phyloP scores from a whole-genome alignment of 495 filamentous ascomycete species.

The Aspergillus bridgeri region DNA sequence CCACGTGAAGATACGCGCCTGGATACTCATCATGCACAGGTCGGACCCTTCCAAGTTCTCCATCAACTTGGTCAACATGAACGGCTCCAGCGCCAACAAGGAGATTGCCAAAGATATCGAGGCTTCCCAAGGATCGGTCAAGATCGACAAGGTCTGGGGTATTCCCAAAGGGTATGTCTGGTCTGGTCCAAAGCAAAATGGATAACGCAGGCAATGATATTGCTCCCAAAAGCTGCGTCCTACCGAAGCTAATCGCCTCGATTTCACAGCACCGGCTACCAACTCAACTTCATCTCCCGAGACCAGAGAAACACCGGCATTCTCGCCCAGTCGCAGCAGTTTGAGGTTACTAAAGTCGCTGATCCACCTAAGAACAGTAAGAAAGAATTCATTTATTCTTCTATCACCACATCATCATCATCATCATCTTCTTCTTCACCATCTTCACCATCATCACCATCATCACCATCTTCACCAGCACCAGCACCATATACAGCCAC shows the following conservation, averaged over 20 bases:
- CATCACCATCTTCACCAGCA: slow-evolving; percentile 6
- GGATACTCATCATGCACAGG: slow-evolving; percentile 6
- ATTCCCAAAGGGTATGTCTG: slow-evolving; percentile 22
- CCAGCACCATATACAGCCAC: slow-evolving; percentile 7
- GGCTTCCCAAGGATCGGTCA: slow-evolving; percentile 20
- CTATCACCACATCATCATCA: slow-evolving; percentile 10
- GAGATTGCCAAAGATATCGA: slow-evolving; percentile 30
- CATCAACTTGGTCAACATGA: slow-evolving; percentile 27
- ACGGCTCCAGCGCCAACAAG: slow-evolving; percentile 32
- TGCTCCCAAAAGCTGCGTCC: neutral
- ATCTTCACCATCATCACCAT: slow-evolving; percentile 3
- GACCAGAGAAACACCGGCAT: slow-evolving; percentile 29
- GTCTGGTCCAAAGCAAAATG: neutral
- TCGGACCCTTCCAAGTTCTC: slow-evolving; percentile 27
- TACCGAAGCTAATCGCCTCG: neutral
- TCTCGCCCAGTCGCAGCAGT: slow-evolving; percentile 31
- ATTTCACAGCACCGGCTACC: slow-evolving; percentile 25
- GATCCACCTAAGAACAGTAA: slow-evolving; percentile 17
- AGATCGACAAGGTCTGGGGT: slow-evolving; percentile 17
- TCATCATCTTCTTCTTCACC: slow-evolving; percentile 7
- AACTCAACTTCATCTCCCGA: slow-evolving; percentile 32
- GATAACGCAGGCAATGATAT: neutral
- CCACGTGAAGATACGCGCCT: neutral
- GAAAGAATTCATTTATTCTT: slow-evolving; percentile 12
- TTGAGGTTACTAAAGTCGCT: slow-evolving; percentile 26